phyloP scores from a whole-genome alignment of 2,329 filamentous ascomycete genomes.

The Xylaria hypoxylon region DNA sequence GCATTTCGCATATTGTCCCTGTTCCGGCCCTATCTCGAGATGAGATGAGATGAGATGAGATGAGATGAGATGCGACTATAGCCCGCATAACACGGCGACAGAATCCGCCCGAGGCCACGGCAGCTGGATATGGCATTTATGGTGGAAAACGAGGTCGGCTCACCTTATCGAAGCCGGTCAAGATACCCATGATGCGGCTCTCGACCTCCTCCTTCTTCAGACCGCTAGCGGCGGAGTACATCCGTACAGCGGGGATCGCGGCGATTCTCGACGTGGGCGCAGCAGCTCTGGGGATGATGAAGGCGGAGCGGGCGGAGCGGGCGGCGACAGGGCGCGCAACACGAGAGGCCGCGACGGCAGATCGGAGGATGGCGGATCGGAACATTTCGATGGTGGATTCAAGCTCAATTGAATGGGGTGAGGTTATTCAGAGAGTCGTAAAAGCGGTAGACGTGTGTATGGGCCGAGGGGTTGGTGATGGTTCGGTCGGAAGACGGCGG shows the following conservation, averaged over 20 bases:
- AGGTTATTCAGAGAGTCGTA: neutral
- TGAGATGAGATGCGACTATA: too few species aligned
- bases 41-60: neutral
- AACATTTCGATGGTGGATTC: constrained; percentile 74
- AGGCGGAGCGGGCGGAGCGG: constrained; percentile 69
- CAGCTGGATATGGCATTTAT: neutral
- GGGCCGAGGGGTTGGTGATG: neutral
- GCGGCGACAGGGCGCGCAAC: constrained; percentile 69
- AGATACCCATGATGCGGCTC: constrained; percentile 89
- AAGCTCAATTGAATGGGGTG: constrained; percentile 27
- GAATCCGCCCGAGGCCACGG: neutral
- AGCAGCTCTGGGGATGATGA: constrained; percentile 50
- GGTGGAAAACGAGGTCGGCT: constrained; percentile 48
- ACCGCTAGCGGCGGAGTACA: constrained; percentile 85
- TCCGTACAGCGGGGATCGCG: constrained; percentile 76
- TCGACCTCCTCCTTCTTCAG: constrained; percentile 87
- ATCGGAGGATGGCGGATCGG: constrained; percentile 85
- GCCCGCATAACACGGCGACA: neutral
- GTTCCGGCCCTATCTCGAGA: neutral
- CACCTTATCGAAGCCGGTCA: constrained; percentile 98
- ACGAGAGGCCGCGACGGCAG: constrained; percentile 70
- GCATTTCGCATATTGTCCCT: constrained; percentile 12
- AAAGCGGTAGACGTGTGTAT: neutral
- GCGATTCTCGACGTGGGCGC: constrained; percentile 68
- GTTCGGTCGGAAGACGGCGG: constrained; percentile 27